Evolutionary conservation across 495 filamentous ascomycete genomes (phyloP).

Genomic region (Penicillium cataractarum): DNA sequence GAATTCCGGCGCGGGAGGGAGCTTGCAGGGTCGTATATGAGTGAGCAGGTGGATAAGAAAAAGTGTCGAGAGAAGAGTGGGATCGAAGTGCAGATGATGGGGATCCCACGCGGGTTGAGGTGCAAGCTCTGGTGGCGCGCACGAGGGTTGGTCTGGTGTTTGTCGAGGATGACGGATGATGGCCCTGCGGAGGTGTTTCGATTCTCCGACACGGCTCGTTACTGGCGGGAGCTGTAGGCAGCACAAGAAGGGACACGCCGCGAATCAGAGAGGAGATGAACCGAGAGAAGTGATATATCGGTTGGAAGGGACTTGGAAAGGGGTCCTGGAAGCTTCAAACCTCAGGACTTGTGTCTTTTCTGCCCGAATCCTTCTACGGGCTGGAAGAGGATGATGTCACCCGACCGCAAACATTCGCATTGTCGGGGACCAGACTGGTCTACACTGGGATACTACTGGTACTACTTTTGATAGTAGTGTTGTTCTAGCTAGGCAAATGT

Average conservation of each 20-base stretch:
- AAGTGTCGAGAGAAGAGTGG: not conserved
- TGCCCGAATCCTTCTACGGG: not conserved
- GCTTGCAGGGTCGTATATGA: not conserved
- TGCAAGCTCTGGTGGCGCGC: conserved; percentile 5
- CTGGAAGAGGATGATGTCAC: conserved; percentile 31
- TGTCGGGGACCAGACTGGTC: not conserved
- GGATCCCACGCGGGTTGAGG: not conserved
- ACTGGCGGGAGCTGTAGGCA: conserved; percentile 8
- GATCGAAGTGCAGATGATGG: not conserved
- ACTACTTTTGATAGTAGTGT: not conserved
- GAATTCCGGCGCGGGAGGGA: conserved; percentile 11
- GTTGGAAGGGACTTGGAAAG: no score
- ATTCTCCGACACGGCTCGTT: conserved; percentile 29
- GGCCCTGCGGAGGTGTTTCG: conserved; percentile 29
- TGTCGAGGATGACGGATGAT: conserved; percentile 18
- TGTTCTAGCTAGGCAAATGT: not conserved
- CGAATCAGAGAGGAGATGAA: not conserved
- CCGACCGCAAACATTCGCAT: conserved; percentile 1
- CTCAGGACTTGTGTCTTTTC: conserved; percentile 2
- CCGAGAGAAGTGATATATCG: not conserved
- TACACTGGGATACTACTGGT: not conserved
- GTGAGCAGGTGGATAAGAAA: not conserved
- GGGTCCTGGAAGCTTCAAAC: not conserved
- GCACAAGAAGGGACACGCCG: not conserved
- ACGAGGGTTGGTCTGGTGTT: conserved; percentile 3